A percentile compares a stretch with the other conserved stretches of the same genome.
phyloP scores from a whole-genome alignment of 2,329 filamentous ascomycete genomes.

The Zymoseptoria crescenta region DNA sequence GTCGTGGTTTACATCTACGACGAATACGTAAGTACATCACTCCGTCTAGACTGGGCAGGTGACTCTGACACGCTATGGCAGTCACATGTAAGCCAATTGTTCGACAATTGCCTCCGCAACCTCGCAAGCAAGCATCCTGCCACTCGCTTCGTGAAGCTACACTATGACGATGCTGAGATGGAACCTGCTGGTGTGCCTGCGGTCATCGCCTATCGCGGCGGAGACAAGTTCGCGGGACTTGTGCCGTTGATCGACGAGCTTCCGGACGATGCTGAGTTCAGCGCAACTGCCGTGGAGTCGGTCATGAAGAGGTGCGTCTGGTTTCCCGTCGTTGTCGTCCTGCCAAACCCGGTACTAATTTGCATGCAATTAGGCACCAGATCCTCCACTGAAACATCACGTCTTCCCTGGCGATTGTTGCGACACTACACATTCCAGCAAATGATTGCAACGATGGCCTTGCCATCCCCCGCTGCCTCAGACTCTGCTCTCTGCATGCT shows the following conservation, averaged over 20 bases:
- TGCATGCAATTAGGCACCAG: constrained; percentile 2
- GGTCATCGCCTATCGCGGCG: constrained; percentile 78
- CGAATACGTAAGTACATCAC: constrained; percentile 56
- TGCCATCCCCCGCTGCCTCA: not conserved
- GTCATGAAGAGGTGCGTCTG: constrained; percentile 44
- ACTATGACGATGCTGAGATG: constrained; percentile 90
- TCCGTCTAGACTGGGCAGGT: not conserved
- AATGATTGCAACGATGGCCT: not conserved
- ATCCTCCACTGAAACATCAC: constrained; percentile 2
- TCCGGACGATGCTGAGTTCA: constrained; percentile 50
- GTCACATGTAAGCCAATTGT: constrained; percentile 70
- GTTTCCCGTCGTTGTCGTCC: not conserved
- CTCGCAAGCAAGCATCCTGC: constrained; percentile 64
- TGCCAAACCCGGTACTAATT: not conserved
- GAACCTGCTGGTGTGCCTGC: constrained; percentile 82
- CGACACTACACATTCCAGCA: not conserved
- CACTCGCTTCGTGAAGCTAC: constrained; percentile 81
- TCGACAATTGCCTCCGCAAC: constrained; percentile 69
- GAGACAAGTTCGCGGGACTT: constrained; percentile 83
- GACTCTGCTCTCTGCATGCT: not conserved
- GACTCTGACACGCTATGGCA: constrained; percentile 34
- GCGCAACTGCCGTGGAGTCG: constrained; percentile 49
- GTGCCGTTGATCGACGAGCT: constrained; percentile 83
- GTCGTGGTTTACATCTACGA: constrained; percentile 95
- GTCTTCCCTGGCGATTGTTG: not conserved